Conservation (phyloP, 768 basidiomycete genomes). For the Fomitopsis serialis region DNA sequence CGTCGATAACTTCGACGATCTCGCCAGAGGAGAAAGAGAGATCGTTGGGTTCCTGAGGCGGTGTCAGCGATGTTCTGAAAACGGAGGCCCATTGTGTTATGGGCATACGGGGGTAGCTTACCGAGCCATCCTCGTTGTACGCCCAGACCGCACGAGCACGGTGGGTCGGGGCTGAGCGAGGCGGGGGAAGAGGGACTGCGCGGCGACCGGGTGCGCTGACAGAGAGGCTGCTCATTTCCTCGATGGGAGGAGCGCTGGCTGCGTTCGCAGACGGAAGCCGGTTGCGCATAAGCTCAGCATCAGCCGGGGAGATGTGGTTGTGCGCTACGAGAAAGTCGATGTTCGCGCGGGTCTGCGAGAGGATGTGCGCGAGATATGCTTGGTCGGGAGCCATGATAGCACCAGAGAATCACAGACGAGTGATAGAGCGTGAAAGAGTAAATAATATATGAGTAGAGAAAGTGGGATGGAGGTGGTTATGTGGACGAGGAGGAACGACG, state of each 20-base stretch:
- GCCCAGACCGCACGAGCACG: constrained; percentile 58
- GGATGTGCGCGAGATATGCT: constrained; percentile 48
- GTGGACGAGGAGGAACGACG: no score
- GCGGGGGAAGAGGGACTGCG: constrained; percentile 14
- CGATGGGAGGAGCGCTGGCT: constrained; percentile 1
- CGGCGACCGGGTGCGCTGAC: constrained; percentile 7
- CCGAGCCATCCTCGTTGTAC: constrained; percentile 57
- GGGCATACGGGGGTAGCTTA: constrained; percentile 19
- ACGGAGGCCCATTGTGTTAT: no score
- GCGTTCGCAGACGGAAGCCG: constrained; percentile 25
- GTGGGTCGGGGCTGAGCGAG: constrained; percentile 11
- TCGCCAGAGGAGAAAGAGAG: constrained; percentile 75
- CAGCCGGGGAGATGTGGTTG: constrained; percentile 34
- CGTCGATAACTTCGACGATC: constrained; percentile 69
- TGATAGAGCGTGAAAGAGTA: no score
- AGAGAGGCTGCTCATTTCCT: constrained; percentile 14
- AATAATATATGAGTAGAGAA: no score
- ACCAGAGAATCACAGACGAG: background rate
- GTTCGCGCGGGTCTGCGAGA: constrained; percentile 43
- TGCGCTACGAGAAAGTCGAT: constrained; percentile 40
- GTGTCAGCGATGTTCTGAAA: background rate
- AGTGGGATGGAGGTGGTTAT: no score
- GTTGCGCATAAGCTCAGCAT: constrained; percentile 33
- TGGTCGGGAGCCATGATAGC: background rate
- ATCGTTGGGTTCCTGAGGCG: constrained; percentile 68